phyloP scores from a whole-genome alignment of 1,284 basidiomycete species.

The Salmacisia buchloeana region DNA sequence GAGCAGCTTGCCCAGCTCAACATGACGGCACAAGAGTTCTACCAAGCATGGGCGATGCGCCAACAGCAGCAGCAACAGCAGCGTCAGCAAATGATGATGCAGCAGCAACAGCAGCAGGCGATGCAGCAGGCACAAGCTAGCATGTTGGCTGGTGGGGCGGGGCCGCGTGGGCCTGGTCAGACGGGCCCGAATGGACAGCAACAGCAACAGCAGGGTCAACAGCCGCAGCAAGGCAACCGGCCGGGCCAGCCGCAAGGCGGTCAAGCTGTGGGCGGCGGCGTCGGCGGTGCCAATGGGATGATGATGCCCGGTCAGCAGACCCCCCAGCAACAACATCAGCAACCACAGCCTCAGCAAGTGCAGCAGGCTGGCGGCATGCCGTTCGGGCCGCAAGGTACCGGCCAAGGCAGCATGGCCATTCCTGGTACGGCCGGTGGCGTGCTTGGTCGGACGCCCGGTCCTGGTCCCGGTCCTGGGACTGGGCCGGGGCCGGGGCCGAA shows the following conservation, averaged over 20 bases:
- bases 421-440: not conserved
- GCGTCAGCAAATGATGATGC: too few species aligned
- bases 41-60: not conserved
- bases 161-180: not conserved
- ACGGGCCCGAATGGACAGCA: not conserved
- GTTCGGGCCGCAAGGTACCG: not conserved
- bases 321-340: not conserved
- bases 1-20: not conserved
- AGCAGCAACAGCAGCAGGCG: conserved; percentile 5
- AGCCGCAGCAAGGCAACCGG: not conserved
- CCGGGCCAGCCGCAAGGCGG: not conserved
- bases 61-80: conserved; percentile 7
- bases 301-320: not conserved
- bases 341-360: not conserved
- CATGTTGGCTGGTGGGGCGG: not conserved
- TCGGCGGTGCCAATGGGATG: conserved; percentile 1
- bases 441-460: not conserved
- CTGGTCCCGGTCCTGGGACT: too few species aligned
- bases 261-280: too few species aligned
- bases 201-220: conserved; percentile 9
- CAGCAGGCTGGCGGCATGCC: not conserved
- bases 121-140: conserved; percentile 6
- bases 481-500: too few species aligned
- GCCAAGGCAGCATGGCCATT: not conserved
- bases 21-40: not conserved